Conservation (phyloP, 768 basidiomycete genomes). For the Lactarius evosmus region DNA sequence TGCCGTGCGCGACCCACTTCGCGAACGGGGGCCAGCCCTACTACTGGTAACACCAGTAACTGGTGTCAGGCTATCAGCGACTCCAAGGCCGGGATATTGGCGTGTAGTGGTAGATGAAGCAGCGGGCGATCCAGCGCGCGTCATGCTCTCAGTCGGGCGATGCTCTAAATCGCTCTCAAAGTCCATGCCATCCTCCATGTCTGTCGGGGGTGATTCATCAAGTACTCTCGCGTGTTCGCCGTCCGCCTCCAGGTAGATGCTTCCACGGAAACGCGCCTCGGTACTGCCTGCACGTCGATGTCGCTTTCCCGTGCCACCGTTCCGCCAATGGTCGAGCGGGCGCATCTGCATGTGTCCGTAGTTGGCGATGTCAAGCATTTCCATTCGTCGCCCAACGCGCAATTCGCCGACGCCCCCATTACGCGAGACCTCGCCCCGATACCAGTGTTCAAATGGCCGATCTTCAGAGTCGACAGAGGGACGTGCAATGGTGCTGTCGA, state of each 20-base stretch:
- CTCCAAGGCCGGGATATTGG: constrained; percentile 17
- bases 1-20: constrained; percentile 20
- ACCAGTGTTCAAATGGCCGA: constrained; percentile 86
- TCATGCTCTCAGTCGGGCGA: constrained; percentile 9
- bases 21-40: constrained; percentile 19
- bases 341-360: constrained; percentile 55
- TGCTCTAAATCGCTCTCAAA: constrained; percentile 24
- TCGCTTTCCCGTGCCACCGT: constrained; percentile 15
- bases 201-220: constrained; percentile 74
- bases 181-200: constrained; percentile 58
- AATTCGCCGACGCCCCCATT: constrained; percentile 89
- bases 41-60: not conserved
- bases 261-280: constrained; percentile 51
- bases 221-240: constrained; percentile 56
- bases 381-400: constrained; percentile 65
- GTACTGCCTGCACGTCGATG: constrained; percentile 59
- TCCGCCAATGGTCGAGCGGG: constrained; percentile 32
- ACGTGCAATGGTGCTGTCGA: constrained; percentile 38
- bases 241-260: constrained; percentile 63
- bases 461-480: constrained; percentile 75
- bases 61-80: constrained; percentile 15
- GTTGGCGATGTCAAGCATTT: constrained; percentile 87
- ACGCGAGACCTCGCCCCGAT: constrained; percentile 79
- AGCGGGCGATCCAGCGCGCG: not conserved
- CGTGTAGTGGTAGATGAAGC: constrained; percentile 9